A percentile compares a stretch with the other conserved stretches of the same genome.
These are phyloP conservation scores for Canavalia ensiformis DNA, from an alignment of 306 rosid species.

Conservation along the genomic window DNA sequence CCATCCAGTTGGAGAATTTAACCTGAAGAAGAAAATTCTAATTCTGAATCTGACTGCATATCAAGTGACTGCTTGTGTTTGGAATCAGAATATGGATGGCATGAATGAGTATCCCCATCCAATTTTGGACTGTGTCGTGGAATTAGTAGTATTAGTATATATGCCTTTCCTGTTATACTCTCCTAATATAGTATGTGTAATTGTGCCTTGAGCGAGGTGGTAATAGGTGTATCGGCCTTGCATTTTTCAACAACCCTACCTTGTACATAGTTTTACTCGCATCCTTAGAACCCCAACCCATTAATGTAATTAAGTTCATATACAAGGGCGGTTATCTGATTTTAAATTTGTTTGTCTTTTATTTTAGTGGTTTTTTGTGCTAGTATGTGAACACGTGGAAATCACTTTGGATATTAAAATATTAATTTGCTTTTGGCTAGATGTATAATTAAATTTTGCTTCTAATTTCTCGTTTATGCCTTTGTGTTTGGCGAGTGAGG, in stretches of 20 bases:
- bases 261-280: constrained; percentile 59
- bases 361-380: constrained; percentile 35
- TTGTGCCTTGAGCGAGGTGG: constrained; percentile 46
- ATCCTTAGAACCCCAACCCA: constrained; percentile 43
- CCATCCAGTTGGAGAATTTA: constrained; percentile 55
- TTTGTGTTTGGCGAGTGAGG: neutral
- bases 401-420: constrained; percentile 40
- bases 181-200: constrained; percentile 48
- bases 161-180: constrained; percentile 46
- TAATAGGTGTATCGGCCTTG: constrained; percentile 45
- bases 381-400: constrained; percentile 36
- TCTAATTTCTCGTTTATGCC: neutral
- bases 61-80: constrained; percentile 43
- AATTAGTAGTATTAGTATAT: constrained; percentile 52
- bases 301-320: constrained; percentile 60
- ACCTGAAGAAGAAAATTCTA: constrained; percentile 53
- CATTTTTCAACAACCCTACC: constrained; percentile 48
- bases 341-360: constrained; percentile 33
- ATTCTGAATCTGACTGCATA: constrained; percentile 44
- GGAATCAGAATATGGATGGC: constrained; percentile 57
- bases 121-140: constrained; percentile 65
- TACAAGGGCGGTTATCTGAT: constrained; percentile 48
- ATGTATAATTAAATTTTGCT: constrained; percentile 26
- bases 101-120: constrained; percentile 51
- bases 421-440: constrained; percentile 36